Conservation (phyloP, 1,139 yeast genomes). For the Starmera stellimalicola region DNA sequence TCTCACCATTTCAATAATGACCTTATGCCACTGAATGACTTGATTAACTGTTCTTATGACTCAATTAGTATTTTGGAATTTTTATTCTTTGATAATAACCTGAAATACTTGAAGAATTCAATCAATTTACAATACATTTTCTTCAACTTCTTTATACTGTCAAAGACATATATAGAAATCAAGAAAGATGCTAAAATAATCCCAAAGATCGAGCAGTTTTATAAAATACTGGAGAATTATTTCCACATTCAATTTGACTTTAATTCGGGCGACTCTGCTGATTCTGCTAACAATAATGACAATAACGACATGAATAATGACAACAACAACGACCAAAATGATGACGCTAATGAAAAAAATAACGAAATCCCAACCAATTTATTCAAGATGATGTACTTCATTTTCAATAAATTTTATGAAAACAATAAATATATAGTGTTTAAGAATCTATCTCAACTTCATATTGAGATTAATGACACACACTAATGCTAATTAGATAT, state of each 20-base stretch:
- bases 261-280: no score
- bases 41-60: slow-evolving; percentile 19
- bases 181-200: not conserved
- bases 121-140: slow-evolving; percentile 24
- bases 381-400: not conserved
- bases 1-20: not conserved
- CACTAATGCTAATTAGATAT: no score
- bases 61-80: slow-evolving; percentile 15
- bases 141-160: slow-evolving; percentile 22
- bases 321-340: not conserved
- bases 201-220: not conserved
- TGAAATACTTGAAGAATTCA: slow-evolving; percentile 16
- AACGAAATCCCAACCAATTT: not conserved
- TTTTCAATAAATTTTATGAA: not conserved
- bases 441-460: no score
- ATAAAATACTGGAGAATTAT: not conserved
- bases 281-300: no score
- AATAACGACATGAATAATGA: no score
- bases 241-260: not conserved
- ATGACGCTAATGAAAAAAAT: not conserved
- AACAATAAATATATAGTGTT: not conserved
- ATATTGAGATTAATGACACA: no score
- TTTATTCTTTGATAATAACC: slow-evolving; percentile 18
- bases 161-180: not conserved
- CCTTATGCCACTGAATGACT: slow-evolving; percentile 5